A percentile compares a stretch with the other conserved stretches of the same genome.
Evolutionary conservation across 208 protist species (phyloP).

Genomic region (Acanthamoeba polyphaga): DNA sequence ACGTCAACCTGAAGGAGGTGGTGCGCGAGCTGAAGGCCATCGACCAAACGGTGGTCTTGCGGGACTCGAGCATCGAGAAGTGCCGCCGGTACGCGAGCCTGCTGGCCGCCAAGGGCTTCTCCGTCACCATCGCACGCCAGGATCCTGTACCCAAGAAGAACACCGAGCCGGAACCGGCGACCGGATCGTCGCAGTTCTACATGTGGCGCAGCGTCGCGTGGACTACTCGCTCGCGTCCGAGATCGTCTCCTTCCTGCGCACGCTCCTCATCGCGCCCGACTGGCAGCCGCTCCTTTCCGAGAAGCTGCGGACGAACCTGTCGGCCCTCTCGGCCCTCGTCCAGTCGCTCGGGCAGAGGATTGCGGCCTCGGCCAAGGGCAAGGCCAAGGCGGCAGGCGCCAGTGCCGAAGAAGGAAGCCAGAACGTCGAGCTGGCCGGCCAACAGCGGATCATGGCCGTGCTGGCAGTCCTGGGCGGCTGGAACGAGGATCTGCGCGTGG

Average conservation of each 20-base stretch:
- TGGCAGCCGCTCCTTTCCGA: neutral
- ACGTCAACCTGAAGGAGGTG: slow-evolving; percentile 47
- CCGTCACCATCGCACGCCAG: slow-evolving; percentile 16
- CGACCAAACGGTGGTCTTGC: slow-evolving; percentile 44
- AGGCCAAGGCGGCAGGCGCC: neutral
- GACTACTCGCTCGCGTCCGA: slow-evolving; percentile 55
- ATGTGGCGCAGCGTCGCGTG: slow-evolving; percentile 39
- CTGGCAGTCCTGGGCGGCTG: slow-evolving; percentile 12
- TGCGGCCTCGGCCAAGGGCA: neutral
- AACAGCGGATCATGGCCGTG: neutral
- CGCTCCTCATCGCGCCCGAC: neutral
- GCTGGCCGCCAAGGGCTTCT: slow-evolving; percentile 50
- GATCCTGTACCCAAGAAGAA: slow-evolving; percentile 46
- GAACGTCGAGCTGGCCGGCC: neutral
- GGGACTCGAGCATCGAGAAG: slow-evolving; percentile 39
- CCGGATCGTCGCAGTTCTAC: neutral
- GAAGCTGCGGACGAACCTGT: neutral
- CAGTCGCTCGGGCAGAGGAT: neutral
- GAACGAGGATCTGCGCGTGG: slow-evolving; percentile 44
- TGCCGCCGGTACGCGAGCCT: slow-evolving; percentile 40
- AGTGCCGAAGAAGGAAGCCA: neutral
- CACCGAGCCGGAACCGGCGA: neutral
- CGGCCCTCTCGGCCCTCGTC: neutral
- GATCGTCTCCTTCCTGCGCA: slow-evolving; percentile 37
- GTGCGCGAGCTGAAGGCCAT: slow-evolving; percentile 41